Evolutionary conservation across 257 asterid genomes (phyloP).

Genomic region (Sherardia arvensis): DNA sequence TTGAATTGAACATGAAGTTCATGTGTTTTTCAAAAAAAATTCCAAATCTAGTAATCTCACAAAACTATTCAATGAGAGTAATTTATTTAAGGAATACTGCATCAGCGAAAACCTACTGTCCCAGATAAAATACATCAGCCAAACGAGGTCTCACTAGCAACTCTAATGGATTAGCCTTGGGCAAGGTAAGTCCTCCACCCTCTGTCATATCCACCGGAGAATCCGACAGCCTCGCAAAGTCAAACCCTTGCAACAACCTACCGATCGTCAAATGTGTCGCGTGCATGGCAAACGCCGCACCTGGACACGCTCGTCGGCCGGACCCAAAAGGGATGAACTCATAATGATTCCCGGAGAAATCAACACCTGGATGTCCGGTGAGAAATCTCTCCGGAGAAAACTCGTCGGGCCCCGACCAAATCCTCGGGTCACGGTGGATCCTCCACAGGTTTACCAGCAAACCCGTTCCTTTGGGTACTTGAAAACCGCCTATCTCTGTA

Average conservation of each 20-base stretch:
- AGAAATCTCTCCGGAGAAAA: constrained; percentile 44
- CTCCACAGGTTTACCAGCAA: constrained; percentile 36
- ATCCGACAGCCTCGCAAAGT: constrained; percentile 15
- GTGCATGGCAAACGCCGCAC: constrained; percentile 32
- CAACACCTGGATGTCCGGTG: constrained; percentile 24
- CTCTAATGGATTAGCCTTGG: constrained; percentile 31
- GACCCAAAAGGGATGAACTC: constrained; percentile 54
- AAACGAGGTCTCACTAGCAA: constrained; percentile 27
- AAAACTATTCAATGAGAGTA: no score
- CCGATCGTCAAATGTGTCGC: constrained; percentile 35
- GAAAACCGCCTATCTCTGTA: constrained; percentile 26
- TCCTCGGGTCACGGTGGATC: constrained; percentile 37
- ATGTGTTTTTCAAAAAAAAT: no score
- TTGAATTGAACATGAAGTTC: no score
- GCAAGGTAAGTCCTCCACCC: constrained; percentile 34
- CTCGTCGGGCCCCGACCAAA: constrained; percentile 35
- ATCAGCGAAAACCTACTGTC: no score
- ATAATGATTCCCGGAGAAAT: constrained; percentile 29
- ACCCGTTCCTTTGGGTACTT: constrained; percentile 29
- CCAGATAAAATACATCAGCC: constrained; percentile 7
- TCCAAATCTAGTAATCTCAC: no score
- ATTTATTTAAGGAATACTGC: not conserved
- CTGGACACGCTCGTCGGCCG: constrained; percentile 46
- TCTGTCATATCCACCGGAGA: constrained; percentile 40
- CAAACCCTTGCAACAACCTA: constrained; percentile 43